Conservation (phyloP, 768 basidiomycete species). For the Mycena leptocephala region DNA sequence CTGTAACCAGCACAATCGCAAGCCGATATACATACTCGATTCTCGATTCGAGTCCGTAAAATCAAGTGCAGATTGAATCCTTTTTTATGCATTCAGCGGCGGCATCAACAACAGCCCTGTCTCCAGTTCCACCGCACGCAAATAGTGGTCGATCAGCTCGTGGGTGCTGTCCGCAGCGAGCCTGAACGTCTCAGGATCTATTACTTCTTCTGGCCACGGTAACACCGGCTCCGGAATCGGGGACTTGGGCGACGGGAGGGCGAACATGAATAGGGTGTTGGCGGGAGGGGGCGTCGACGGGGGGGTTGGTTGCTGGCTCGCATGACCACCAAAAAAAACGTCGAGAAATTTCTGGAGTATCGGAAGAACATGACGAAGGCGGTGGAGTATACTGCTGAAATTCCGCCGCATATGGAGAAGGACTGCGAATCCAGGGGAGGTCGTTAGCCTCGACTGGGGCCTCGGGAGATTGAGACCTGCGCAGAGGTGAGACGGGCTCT, state of each 20-base stretch:
- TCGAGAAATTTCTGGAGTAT: not conserved
- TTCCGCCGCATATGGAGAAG: not conserved
- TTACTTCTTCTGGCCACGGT: not conserved
- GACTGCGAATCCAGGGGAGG: not conserved
- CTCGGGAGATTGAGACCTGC: not conserved
- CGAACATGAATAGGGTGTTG: not conserved
- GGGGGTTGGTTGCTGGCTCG: not conserved
- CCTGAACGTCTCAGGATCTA: not conserved
- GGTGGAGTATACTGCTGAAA: slow-evolving; percentile 1
- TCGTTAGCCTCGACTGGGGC: too few species aligned
- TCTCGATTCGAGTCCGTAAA: too few species aligned
- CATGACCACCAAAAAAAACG: not conserved
- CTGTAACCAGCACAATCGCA: too few species aligned
- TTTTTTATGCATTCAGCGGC: not conserved
- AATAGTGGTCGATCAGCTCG: not conserved
- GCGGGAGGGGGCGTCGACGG: not conserved
- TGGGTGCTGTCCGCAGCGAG: slow-evolving; percentile 1
- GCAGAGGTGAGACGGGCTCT: not conserved
- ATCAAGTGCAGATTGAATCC: too few species aligned
- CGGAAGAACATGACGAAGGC: not conserved
- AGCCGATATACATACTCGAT: too few species aligned
- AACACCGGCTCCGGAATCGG: not conserved
- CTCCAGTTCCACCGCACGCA: not conserved
- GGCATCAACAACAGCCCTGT: not conserved
- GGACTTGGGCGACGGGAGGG: not conserved